Evolutionary conservation across 2,329 filamentous ascomycete species (phyloP).

Genomic region (Parastagonospora nodorum): DNA sequence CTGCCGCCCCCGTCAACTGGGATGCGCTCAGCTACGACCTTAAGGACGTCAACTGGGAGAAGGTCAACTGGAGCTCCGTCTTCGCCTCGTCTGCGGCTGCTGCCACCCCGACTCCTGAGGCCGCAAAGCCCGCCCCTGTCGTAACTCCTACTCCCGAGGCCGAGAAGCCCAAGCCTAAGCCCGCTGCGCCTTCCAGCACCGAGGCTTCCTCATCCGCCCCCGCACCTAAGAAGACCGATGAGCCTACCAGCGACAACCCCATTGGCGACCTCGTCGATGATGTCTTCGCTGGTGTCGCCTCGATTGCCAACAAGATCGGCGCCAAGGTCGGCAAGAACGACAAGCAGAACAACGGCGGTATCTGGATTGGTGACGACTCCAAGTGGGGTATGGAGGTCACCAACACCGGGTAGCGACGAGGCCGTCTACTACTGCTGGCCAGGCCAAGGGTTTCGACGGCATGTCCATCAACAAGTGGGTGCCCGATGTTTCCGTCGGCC

Average conservation of each 20-base stretch:
- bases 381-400: conserved; percentile 42
- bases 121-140: conserved; percentile 6
- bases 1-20: conserved; percentile 34
- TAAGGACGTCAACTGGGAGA: conserved; percentile 34
- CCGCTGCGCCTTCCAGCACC: conserved; percentile 9
- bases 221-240: conserved; percentile 3
- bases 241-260: conserved; percentile 9
- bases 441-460: conserved; percentile 36
- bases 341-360: conserved; percentile 32
- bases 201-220: conserved; percentile 5
- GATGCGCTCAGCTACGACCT: conserved; percentile 30
- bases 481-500: conserved; percentile 47
- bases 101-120: conserved; percentile 16
- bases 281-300: conserved; percentile 24
- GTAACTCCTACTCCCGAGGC: conserved; percentile 16
- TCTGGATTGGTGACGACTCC: conserved; percentile 45
- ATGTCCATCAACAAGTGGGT: conserved; percentile 44
- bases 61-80: conserved; percentile 32
- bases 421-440: conserved; percentile 46
- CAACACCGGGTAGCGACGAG: conserved; percentile 40
- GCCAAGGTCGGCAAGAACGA: conserved; percentile 33
- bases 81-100: conserved; percentile 13
- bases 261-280: conserved; percentile 20
- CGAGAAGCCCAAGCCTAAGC: conserved; percentile 12
- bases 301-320: conserved; percentile 26